Evolutionary conservation across 257 asterid genomes (phyloP).

Genomic region (Striga asiatica): DNA sequence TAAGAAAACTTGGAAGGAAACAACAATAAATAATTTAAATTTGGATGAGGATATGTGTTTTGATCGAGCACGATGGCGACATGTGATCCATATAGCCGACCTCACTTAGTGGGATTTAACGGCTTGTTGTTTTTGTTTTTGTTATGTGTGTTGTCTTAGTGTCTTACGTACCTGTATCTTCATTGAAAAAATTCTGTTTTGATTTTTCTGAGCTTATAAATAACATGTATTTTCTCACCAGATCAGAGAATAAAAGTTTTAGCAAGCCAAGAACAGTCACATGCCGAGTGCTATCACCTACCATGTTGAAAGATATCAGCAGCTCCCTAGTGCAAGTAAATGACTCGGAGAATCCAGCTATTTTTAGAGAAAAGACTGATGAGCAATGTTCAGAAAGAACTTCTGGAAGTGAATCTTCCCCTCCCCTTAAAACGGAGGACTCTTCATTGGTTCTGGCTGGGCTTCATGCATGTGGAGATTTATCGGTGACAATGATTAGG

Average conservation of each 20-base stretch:
- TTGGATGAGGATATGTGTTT: too few relatives aligned
- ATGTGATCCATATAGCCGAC: too few relatives aligned
- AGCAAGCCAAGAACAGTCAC: conserved; percentile 66
- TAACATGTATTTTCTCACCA: conserved; percentile 20
- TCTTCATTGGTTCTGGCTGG: conserved; percentile 75
- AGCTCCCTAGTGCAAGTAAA: conserved; percentile 29
- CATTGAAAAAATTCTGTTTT: conserved; percentile 9
- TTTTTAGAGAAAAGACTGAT: conserved; percentile 10
- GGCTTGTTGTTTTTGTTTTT: neutral
- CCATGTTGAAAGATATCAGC: conserved; percentile 46
- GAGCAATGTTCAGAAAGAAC: conserved; percentile 19
- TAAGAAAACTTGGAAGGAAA: too few relatives aligned
- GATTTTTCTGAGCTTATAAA: conserved; percentile 4
- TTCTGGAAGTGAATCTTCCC: conserved; percentile 15
- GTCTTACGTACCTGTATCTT: too few relatives aligned
- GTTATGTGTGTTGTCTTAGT: too few relatives aligned
- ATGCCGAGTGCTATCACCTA: conserved; percentile 57
- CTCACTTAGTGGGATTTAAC: too few relatives aligned
- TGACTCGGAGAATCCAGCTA: conserved; percentile 18
- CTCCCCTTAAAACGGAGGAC: conserved; percentile 18
- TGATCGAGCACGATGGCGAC: too few relatives aligned
- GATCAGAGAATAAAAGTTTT: conserved; percentile 33
- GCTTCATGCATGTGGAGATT: conserved; percentile 97
- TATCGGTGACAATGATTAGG: conserved; percentile 94
- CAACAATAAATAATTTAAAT: too few relatives aligned